phyloP scores from a whole-genome alignment of 2,329 filamentous ascomycete species.

The Fusarium coffeatum region DNA sequence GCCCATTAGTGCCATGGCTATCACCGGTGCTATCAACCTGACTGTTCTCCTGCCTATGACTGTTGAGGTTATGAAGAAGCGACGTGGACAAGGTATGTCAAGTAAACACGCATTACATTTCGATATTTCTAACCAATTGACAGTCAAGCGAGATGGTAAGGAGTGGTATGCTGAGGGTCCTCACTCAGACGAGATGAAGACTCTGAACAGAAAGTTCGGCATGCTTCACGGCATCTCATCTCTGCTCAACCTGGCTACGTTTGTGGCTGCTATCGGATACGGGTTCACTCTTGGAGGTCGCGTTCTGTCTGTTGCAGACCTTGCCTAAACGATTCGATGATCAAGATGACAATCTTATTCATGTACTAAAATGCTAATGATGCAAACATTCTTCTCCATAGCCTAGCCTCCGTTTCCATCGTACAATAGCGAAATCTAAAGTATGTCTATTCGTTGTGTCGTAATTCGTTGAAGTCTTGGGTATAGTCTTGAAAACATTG shows the following conservation, averaged over 20 bases:
- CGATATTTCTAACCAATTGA: conserved; percentile 27
- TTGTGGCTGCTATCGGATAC: conserved; percentile 79
- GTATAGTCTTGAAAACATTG: conserved; percentile 40
- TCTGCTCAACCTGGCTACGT: conserved; percentile 78
- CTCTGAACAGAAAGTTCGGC: conserved; percentile 81
- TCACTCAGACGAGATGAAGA: conserved; percentile 86
- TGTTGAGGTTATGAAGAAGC: conserved; percentile 76
- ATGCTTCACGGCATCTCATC: conserved; percentile 85
- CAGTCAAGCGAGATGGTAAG: conserved; percentile 89
- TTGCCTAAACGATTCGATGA: conserved; percentile 31
- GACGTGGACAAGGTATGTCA: conserved; percentile 79
- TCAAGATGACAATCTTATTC: conserved; percentile 8
- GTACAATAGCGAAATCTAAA: conserved; percentile 14
- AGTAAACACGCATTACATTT: not conserved
- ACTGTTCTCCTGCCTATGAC: conserved; percentile 80
- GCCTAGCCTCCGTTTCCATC: conserved; percentile 4
- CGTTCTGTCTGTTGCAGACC: conserved; percentile 58
- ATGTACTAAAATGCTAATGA: conserved; percentile 27
- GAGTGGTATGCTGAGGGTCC: conserved; percentile 82
- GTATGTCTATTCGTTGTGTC: conserved; percentile 39
- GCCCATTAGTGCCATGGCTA: conserved; percentile 76
- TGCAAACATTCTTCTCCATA: conserved; percentile 21
- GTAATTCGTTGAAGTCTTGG: conserved; percentile 39
- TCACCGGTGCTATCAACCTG: conserved; percentile 78
- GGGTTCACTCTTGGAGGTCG: conserved; percentile 78